A percentile compares a stretch with the other conserved stretches of the same genome.
These are phyloP conservation scores for Celoporthe dispersa DNA, from an alignment of 2,329 filamentous ascomycete species.

Conservation along the genomic window DNA sequence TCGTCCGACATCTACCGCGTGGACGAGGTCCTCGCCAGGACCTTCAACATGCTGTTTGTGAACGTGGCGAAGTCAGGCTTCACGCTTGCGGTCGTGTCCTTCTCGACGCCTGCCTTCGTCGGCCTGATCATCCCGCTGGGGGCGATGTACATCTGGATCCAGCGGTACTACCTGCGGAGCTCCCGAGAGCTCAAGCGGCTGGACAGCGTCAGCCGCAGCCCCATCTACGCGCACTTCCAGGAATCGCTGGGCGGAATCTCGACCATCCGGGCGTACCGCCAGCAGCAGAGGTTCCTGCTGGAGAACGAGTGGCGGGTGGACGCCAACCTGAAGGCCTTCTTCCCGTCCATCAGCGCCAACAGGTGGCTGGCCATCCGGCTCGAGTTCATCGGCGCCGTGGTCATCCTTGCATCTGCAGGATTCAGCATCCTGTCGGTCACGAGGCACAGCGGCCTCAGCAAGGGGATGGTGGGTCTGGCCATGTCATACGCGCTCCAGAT, in stretches of 20 bases:
- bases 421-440: conserved; percentile 82
- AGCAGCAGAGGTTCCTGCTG: conserved; percentile 82
- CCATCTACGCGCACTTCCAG: conserved; percentile 98
- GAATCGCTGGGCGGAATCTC: conserved; percentile 93
- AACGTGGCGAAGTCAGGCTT: conserved; percentile 78
- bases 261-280: conserved; percentile 92
- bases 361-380: conserved; percentile 94
- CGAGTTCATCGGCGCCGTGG: conserved; percentile 92
- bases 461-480: conserved; percentile 84
- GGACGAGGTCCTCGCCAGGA: conserved; percentile 91
- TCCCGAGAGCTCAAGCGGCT: conserved; percentile 95
- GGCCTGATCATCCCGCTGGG: conserved; percentile 80
- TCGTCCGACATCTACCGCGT: conserved; percentile 85
- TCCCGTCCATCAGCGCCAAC: conserved; percentile 91
- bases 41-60: conserved; percentile 95
- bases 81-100: conserved; percentile 84
- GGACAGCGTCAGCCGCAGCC: conserved; percentile 92
- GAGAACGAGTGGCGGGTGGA: conserved; percentile 99
- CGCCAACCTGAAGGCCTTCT: conserved; percentile 91
- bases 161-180: conserved; percentile 94
- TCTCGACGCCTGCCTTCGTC: conserved; percentile 79
- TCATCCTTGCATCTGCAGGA: conserved; percentile 85
- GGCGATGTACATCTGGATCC: conserved; percentile 86
- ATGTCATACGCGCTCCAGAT: conserved; percentile 99
- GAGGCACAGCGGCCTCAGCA: conserved; percentile 63